A percentile compares a stretch with the other conserved stretches of the same genome.
Evolutionary conservation across 768 basidiomycete species (phyloP).

Genomic region (Termitomyces sp.): DNA sequence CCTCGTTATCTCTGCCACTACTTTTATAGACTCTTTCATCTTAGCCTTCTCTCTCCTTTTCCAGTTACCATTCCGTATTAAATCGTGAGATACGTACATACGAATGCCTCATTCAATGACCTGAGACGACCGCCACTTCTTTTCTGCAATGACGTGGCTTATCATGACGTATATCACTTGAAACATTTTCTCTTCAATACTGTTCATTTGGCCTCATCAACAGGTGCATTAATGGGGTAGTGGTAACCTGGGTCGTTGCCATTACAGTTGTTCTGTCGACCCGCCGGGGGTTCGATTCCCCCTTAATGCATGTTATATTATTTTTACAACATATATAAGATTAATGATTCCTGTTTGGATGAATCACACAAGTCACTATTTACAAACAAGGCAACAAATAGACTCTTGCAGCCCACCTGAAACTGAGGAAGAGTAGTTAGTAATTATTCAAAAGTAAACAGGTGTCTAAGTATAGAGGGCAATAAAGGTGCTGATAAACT

Average conservation of each 20-base stretch:
- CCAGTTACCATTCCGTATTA: not conserved
- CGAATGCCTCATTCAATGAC: not conserved
- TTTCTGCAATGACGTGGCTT: not conserved
- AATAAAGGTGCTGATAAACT: too few relatives aligned
- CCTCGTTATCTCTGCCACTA: not conserved
- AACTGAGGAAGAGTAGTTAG: too few relatives aligned
- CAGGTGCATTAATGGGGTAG: not conserved
- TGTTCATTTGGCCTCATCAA: too few relatives aligned
- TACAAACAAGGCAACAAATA: too few relatives aligned
- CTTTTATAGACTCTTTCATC: not conserved
- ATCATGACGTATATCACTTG: not conserved
- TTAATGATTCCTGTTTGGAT: too few relatives aligned
- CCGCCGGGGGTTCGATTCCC: conserved; percentile 89
- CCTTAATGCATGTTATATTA: conserved; percentile 53
- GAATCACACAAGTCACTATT: too few relatives aligned
- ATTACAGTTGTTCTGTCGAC: conserved; percentile 34
- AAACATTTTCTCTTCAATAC: not conserved
- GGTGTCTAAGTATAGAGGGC: too few relatives aligned
- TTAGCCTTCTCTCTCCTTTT: not conserved
- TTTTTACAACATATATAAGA: too few relatives aligned
- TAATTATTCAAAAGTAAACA: too few relatives aligned
- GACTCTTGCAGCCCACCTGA: too few relatives aligned
- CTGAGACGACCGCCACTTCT: not conserved
- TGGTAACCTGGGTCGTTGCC: conserved; percentile 8
- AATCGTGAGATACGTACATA: not conserved